Evolutionary conservation across 1,284 basidiomycete species (phyloP).

Genomic region (Apiotrichum siamense): DNA sequence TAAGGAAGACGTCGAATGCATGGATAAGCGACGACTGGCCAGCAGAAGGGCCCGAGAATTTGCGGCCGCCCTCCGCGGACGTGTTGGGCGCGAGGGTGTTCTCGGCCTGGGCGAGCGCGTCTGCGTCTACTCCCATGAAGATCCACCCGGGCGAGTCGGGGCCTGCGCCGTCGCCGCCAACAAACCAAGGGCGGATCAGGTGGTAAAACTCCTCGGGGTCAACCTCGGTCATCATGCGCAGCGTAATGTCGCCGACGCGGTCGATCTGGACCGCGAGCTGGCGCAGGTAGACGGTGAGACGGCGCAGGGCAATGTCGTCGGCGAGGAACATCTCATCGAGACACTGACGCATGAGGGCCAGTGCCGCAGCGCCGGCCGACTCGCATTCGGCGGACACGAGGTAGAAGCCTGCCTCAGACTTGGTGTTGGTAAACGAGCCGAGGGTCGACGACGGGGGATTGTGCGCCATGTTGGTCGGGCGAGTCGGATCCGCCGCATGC

Average conservation of each 20-base stretch:
- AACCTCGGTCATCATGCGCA: constrained; percentile 64
- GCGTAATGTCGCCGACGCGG: constrained; percentile 59
- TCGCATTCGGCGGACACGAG: constrained; percentile 85
- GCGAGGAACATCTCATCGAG: constrained; percentile 90
- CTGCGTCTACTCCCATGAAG: constrained; percentile 64
- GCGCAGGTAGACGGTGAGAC: constrained; percentile 67
- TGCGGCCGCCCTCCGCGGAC: constrained; percentile 44
- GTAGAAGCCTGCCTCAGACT: constrained; percentile 87
- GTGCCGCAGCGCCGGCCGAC: constrained; percentile 75
- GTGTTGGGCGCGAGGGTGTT: constrained; percentile 16
- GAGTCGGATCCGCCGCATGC: constrained; percentile 54
- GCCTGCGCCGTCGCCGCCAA: constrained; percentile 67
- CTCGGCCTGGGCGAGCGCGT: constrained; percentile 51
- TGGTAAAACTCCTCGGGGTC: constrained; percentile 77
- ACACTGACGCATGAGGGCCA: constrained; percentile 76
- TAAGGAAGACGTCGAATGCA: constrained; percentile 77
- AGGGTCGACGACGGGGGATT: constrained; percentile 54
- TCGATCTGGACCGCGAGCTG: constrained; percentile 63
- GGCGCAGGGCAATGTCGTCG: constrained; percentile 65
- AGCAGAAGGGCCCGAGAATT: constrained; percentile 77
- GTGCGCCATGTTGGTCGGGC: constrained; percentile 52
- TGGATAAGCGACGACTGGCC: constrained; percentile 87
- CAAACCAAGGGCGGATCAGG: constrained; percentile 85
- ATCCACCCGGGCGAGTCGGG: constrained; percentile 62
- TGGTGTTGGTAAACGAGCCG: constrained; percentile 68